These are phyloP conservation scores for Russula ochroleuca DNA, from an alignment of 768 basidiomycete species.

Conservation along the genomic window DNA sequence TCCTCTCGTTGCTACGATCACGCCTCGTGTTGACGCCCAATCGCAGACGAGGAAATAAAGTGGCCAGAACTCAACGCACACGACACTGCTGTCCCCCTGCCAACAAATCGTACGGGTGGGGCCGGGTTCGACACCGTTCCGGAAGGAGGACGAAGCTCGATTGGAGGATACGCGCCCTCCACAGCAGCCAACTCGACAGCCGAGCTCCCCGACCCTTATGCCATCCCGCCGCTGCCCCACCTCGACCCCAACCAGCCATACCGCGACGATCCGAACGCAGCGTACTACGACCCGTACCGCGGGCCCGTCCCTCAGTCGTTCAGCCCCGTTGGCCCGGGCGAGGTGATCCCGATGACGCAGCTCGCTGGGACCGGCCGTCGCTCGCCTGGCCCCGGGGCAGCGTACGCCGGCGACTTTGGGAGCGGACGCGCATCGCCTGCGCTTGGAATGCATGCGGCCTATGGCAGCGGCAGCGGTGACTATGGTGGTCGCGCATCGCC, in stretches of 20 bases:
- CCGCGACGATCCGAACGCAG: constrained; percentile 57
- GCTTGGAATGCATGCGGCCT: constrained; percentile 1
- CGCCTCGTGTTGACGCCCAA: constrained; percentile 4
- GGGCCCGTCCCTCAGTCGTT: constrained; percentile 70
- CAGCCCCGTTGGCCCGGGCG: constrained; percentile 42
- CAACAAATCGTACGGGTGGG: constrained; percentile 64
- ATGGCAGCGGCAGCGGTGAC: constrained; percentile 1
- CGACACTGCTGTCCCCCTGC: constrained; percentile 45
- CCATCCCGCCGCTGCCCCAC: constrained; percentile 77
- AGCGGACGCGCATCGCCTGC: constrained; percentile 22
- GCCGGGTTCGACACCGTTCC: constrained; percentile 69
- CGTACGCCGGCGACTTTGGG: constrained; percentile 17
- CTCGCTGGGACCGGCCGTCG: constrained; percentile 34
- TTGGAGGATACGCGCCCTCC: constrained; percentile 46
- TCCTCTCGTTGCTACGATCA: constrained; percentile 3
- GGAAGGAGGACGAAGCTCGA: constrained; percentile 48
- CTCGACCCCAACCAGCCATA: constrained; percentile 76
- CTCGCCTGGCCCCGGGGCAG: constrained; percentile 31
- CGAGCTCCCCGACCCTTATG: constrained; percentile 65
- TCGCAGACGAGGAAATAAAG: constrained; percentile 75
- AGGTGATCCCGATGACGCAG: constrained; percentile 75
- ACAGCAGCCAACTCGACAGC: constrained; percentile 44
- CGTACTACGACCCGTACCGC: constrained; percentile 70
- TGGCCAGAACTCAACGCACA: constrained; percentile 86
- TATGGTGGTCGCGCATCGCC: constrained; percentile 26